A percentile compares a stretch with the other conserved stretches of the same genome.
Evolutionary conservation across 257 asterid species (phyloP).

Genomic region (Orobanche coerulescens): DNA sequence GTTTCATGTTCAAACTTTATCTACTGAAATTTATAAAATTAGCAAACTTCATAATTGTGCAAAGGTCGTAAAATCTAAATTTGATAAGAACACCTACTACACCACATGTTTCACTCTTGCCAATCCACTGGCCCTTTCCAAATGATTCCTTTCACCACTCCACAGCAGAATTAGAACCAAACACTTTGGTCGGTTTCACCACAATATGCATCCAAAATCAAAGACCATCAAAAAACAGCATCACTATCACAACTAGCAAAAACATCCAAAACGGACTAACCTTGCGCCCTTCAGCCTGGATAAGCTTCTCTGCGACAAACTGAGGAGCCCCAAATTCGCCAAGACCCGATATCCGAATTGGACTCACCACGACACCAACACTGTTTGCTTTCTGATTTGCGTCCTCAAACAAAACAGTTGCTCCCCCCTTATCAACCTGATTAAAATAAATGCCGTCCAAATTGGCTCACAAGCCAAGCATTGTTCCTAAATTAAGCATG

Average conservation of each 20-base stretch:
- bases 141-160: too few relatives aligned
- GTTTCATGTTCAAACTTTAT: neutral
- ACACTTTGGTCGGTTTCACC: neutral
- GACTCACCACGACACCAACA: conserved; percentile 79
- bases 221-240: conserved; percentile 5
- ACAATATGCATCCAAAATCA: neutral
- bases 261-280: conserved; percentile 25
- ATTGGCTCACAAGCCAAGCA: conserved; percentile 8
- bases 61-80: neutral
- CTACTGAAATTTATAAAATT: neutral
- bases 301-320: conserved; percentile 82
- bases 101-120: too few relatives aligned
- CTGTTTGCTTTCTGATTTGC: conserved; percentile 54
- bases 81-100: too few relatives aligned
- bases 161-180: neutral
- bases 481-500: neutral
- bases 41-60: neutral
- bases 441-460: conserved; percentile 12
- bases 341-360: conserved; percentile 60
- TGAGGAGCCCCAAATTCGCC: conserved; percentile 77
- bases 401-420: conserved; percentile 73
- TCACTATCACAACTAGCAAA: neutral
- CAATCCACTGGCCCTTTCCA: neutral
- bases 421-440: conserved; percentile 93
- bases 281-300: conserved; percentile 84